phyloP scores from a whole-genome alignment of 306 rosid species.

The Begonia loranthoides region DNA sequence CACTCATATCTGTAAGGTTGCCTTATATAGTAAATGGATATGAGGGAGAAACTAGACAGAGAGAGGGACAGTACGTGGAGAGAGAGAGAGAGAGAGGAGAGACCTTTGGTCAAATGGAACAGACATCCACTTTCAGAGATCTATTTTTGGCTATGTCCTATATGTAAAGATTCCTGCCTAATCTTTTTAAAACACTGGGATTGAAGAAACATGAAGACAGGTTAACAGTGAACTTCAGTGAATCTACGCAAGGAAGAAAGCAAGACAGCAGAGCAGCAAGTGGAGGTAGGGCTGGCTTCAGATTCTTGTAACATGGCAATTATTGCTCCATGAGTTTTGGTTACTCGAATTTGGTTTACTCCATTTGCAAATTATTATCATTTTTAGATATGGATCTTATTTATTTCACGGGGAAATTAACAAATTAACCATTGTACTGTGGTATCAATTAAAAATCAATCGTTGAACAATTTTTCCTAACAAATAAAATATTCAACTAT shows the following conservation, averaged over 20 bases:
- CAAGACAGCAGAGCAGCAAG: slow-evolving; percentile 74
- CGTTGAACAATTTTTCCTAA: too few species aligned
- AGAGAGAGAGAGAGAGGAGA: slow-evolving; percentile 10
- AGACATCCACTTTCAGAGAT: slow-evolving; percentile 29
- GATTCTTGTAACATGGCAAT: slow-evolving; percentile 57
- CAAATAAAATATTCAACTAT: too few species aligned
- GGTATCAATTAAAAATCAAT: too few species aligned
- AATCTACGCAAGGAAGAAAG: slow-evolving; percentile 43
- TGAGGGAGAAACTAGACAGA: too few species aligned
- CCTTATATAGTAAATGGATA: slow-evolving; percentile 8
- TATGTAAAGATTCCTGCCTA: slow-evolving; percentile 44
- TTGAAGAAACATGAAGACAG: slow-evolving; percentile 43
- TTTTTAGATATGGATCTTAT: too few species aligned
- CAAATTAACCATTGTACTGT: too few species aligned
- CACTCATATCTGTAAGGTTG: neutral
- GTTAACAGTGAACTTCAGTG: slow-evolving; percentile 21
- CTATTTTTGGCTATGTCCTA: slow-evolving; percentile 38
- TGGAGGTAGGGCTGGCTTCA: slow-evolving; percentile 48
- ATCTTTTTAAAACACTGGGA: slow-evolving; percentile 19
- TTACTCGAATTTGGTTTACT: too few species aligned
- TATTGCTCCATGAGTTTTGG: too few species aligned
- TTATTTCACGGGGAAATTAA: too few species aligned
- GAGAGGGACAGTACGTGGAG: too few species aligned
- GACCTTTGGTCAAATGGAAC: slow-evolving; percentile 32
- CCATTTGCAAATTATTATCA: too few species aligned